Base-by-base conservation (phyloP, 176 grass and related monocot species). In the Oryza australiensis region DNA sequence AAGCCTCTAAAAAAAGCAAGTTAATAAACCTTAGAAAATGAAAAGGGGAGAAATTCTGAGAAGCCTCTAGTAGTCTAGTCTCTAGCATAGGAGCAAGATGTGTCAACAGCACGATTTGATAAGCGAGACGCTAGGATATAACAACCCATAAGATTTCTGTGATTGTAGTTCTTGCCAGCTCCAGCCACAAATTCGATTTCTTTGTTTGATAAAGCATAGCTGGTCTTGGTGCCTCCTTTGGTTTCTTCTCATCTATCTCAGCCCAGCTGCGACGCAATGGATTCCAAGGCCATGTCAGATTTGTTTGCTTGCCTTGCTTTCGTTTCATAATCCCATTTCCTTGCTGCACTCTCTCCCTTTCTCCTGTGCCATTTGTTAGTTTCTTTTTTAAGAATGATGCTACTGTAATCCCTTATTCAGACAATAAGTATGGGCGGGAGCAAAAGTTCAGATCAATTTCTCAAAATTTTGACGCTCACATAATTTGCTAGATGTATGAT, bases 211-310 rank as follows among this genome's bases (percentile, higher is more conserved):
- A 57, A 49, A 32, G 3, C 7, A 15, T n/a, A 15, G 27, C 37
- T 72, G 20, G 65, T 66, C 33, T 81, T 72, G 33, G 22, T 82
- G 55, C 53, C 14, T 72, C 41, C 4, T 26, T 24, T 48, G n/a
- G 48, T 84, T 73, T 37, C 35, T 82, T 59, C 26, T 30, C 43
- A 20, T 23, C 60, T 35, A 45, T 66, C 68, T 72, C 66, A 66
- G n/a, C 26, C 3, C 16, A 82, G 42, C 82, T 18, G 72, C 12
- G 27, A 22, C 16, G 23, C 9, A 60, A 86, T 86, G 78, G 88
- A 53, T 62, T 37, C 78, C 45, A 73, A 62, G 26, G 9, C 10
- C 67, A 89, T 79, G 83, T 86, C 40, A n/a, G 83, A 22, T 72
- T 83, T 78, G 15, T 63, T 68, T 73, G 14, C 68, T 68, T 69